A percentile compares a stretch with the other conserved stretches of the same genome.
These are phyloP conservation scores for Chaetomiaceae sp. DNA, from an alignment of 2,329 filamentous ascomycete genomes.

Conservation along the genomic window DNA sequence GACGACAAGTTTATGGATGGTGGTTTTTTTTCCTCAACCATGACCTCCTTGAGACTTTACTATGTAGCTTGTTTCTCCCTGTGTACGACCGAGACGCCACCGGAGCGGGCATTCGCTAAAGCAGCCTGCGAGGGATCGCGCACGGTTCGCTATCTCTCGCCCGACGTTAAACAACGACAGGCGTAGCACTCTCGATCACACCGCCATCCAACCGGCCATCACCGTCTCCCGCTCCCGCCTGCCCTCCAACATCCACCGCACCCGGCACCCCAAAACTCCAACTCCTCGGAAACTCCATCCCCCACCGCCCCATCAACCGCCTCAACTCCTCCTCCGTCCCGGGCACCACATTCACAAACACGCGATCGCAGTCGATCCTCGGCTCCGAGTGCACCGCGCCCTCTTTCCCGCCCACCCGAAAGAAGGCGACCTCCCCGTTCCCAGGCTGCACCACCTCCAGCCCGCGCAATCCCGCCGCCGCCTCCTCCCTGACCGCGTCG, in stretches of 20 bases:
- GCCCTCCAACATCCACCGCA: not conserved
- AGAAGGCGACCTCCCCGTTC: slow-evolving; percentile 8
- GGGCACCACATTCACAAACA: slow-evolving; percentile 17
- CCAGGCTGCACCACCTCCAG: slow-evolving; percentile 4
- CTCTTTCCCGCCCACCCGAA: slow-evolving; percentile 10
- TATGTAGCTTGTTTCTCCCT: no score
- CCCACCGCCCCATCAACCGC: slow-evolving; percentile 14
- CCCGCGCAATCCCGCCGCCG: not conserved
- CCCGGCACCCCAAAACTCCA: slow-evolving; percentile 14
- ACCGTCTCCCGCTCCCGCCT: no score
- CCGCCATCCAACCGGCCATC: no score
- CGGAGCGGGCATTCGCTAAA: no score
- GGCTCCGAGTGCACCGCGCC: slow-evolving; percentile 15
- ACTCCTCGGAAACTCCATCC: slow-evolving; percentile 14
- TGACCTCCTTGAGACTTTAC: no score
- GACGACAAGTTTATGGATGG: no score
- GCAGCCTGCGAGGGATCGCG: no score
- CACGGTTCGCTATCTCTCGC: no score
- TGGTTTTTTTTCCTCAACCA: no score
- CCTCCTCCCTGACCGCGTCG: slow-evolving; percentile 9
- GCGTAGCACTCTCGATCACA: no score
- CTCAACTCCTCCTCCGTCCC: slow-evolving; percentile 9
- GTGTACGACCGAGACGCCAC: no score
- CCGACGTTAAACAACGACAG: no score
- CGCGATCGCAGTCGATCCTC: slow-evolving; percentile 8